A percentile compares a stretch with the other conserved stretches of the same genome.
Evolutionary conservation across 176 grass and related monocot species (phyloP).

Genomic region (Musa acuminata): DNA sequence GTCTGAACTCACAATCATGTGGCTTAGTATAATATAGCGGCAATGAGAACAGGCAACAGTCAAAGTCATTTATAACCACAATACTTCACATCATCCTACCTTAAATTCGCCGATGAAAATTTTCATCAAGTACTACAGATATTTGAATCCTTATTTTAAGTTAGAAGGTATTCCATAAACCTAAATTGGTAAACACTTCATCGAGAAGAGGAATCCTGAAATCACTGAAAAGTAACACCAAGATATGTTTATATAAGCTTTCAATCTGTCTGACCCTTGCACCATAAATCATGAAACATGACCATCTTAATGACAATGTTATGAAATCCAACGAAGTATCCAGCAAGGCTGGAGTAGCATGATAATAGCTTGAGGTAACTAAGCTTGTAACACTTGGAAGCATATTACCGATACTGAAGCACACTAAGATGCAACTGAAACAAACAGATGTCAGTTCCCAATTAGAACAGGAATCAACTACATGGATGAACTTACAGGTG

Average conservation of each 20-base stretch:
- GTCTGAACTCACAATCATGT: too few species aligned
- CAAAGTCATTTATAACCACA: too few species aligned
- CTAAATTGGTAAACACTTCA: background rate
- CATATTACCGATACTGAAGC: background rate
- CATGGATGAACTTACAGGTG: conserved; percentile 32
- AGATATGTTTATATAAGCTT: background rate
- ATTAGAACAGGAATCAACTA: background rate
- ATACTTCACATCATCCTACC: too few species aligned
- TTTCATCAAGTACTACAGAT: background rate
- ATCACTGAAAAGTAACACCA: background rate
- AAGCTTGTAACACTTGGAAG: background rate
- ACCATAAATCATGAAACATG: background rate
- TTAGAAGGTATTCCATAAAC: background rate
- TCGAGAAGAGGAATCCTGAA: too few species aligned
- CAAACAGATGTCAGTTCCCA: background rate
- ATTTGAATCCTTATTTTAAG: background rate
- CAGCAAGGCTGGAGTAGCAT: background rate
- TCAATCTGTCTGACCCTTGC: background rate
- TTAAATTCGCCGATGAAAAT: too few species aligned
- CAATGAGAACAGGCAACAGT: too few species aligned
- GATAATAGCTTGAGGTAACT: background rate
- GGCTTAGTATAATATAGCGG: too few species aligned
- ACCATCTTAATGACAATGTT: background rate
- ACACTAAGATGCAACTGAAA: background rate
- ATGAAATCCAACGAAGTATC: background rate